These are phyloP conservation scores for Trametes versicolor DNA, from an alignment of 1,284 basidiomycete species.

Conservation along the genomic window DNA sequence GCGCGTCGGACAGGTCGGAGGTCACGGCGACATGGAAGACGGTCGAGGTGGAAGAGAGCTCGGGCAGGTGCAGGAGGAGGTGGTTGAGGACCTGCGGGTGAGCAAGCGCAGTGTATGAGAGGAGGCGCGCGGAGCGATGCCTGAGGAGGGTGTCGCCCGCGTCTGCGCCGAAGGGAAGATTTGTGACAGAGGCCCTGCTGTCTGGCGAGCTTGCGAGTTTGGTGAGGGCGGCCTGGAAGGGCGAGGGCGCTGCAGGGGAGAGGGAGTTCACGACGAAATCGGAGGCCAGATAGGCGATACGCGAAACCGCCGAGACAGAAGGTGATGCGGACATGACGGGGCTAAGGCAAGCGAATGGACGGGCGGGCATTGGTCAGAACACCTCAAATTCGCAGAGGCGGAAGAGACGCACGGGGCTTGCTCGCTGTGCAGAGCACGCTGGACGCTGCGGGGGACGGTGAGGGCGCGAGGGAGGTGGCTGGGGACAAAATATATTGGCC, in stretches of 20 bases:
- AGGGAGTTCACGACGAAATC: constrained; percentile 71
- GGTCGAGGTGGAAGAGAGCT: constrained; percentile 61
- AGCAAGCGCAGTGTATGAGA: constrained; percentile 61
- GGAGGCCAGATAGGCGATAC: constrained; percentile 75
- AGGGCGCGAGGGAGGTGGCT: constrained; percentile 15
- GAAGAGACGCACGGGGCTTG: constrained; percentile 16
- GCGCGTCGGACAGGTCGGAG: constrained; percentile 66
- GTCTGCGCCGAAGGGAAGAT: constrained; percentile 68
- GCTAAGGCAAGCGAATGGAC: constrained; percentile 6
- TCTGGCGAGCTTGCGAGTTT: constrained; percentile 27
- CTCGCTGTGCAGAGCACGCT: constrained; percentile 10
- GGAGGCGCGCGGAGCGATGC: constrained; percentile 48
- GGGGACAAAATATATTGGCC: constrained; percentile 29
- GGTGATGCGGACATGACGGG: constrained; percentile 39
- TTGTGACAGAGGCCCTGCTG: constrained; percentile 42
- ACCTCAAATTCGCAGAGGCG: constrained; percentile 13
- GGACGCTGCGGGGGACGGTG: constrained; percentile 25
- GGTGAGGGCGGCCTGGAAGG: constrained; percentile 44
- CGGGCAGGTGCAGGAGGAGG: constrained; percentile 65
- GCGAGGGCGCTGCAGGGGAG: constrained; percentile 49
- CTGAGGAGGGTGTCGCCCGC: constrained; percentile 61
- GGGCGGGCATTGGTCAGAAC: constrained; percentile 24
- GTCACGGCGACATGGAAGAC: constrained; percentile 66
- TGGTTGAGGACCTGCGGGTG: constrained; percentile 57
- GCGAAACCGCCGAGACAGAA: constrained; percentile 59